Evolutionary conservation across 768 basidiomycete genomes (phyloP).

Genomic region (Candolleomyces efflorescens): DNA sequence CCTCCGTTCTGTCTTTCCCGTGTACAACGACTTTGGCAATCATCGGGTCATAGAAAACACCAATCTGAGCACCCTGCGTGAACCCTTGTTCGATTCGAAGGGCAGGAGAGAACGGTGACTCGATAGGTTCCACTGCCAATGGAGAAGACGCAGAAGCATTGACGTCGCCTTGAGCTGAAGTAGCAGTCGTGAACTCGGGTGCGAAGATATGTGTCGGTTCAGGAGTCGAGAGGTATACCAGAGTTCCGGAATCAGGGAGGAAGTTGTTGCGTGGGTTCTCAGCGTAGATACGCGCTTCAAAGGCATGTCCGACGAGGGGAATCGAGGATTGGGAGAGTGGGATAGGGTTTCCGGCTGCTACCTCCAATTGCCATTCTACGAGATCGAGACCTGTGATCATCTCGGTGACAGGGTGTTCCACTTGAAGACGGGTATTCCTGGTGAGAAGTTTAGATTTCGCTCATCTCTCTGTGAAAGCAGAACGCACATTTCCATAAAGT

Average conservation of each 20-base stretch:
- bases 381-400: constrained; percentile 94
- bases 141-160: constrained; percentile 24
- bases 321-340: constrained; percentile 75
- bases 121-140: constrained; percentile 22
- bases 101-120: constrained; percentile 42
- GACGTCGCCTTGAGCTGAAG: constrained; percentile 17
- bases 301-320: constrained; percentile 87
- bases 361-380: constrained; percentile 94
- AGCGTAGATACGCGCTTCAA: constrained; percentile 94
- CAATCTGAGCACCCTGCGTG: constrained; percentile 70
- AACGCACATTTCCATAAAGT: constrained; percentile 92
- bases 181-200: constrained; percentile 30
- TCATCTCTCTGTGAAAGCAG: neutral
- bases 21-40: constrained; percentile 91
- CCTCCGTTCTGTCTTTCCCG: constrained; percentile 79
- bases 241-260: constrained; percentile 82
- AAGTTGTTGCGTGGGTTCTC: constrained; percentile 93
- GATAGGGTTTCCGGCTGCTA: constrained; percentile 85
- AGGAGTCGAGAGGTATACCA: constrained; percentile 81
- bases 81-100: constrained; percentile 92
- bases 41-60: constrained; percentile 90
- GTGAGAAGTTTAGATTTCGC: constrained; percentile 2
- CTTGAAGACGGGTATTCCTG: constrained; percentile 84
- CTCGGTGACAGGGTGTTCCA: constrained; percentile 92
- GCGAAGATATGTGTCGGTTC: constrained; percentile 68